Evolutionary conservation across 345 rosid genomes (phyloP).

Genomic region (Cochlearia excelsa): DNA sequence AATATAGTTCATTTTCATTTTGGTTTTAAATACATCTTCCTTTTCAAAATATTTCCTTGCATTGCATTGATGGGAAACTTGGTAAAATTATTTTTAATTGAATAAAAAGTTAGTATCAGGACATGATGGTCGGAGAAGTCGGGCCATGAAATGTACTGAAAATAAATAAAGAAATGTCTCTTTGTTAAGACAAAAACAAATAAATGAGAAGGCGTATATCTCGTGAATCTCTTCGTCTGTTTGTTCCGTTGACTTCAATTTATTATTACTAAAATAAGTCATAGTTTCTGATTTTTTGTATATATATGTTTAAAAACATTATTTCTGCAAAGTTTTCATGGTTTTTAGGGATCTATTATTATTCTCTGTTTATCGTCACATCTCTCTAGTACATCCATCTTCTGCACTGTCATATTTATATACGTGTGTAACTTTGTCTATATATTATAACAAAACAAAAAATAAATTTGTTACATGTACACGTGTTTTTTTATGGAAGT

Average conservation of each 20-base stretch:
- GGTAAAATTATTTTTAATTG: not conserved
- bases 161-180: constrained; percentile 28
- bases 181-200: constrained; percentile 24
- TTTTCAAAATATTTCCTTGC: not conserved
- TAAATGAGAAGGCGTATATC: constrained; percentile 30
- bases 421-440: constrained; percentile 11
- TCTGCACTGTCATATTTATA: constrained; percentile 26
- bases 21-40: not conserved
- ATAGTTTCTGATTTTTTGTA: not conserved
- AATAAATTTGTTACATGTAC: constrained; percentile 21
- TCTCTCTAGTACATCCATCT: constrained; percentile 26
- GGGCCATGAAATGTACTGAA: constrained; percentile 31
- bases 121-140: constrained; percentile 33
- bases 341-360: constrained; percentile 32
- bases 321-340: constrained; percentile 9
- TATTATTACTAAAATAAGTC: constrained; percentile 14
- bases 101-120: constrained; percentile 1
- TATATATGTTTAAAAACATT: no score
- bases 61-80: no score
- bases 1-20: not conserved
- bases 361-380: constrained; percentile 34
- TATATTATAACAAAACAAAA: no score
- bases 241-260: constrained; percentile 37
- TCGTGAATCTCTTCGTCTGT: constrained; percentile 38
- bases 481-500: constrained; percentile 28